Base-by-base conservation (phyloP, 169 alveolate species). In the Plasmodium falciparum region DNA sequence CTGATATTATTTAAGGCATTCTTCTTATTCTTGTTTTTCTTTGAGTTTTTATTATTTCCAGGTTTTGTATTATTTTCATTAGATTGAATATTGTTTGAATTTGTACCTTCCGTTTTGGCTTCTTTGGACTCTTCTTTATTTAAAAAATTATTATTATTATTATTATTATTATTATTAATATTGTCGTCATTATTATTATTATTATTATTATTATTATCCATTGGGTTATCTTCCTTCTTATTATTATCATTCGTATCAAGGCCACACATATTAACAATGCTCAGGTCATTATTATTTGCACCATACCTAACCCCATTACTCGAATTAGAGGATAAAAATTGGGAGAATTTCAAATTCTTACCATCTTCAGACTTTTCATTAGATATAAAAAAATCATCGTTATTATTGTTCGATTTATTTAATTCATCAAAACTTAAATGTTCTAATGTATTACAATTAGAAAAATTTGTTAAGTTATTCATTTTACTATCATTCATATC, bases 351-450 rank as follows among this genome's bases (percentile, higher is more conserved):
- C 45, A 13, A 69, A n/a, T 66, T 70, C 15, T 50, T 71, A 7
- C 9, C 39, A 17, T 26, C 70, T 47, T 78, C 80, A 59, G 20
- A 71, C 65, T 78, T 56, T 43, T 78, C 89, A 66, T 59, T 67
- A n/a, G 89, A 33, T 6, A 24, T 8, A 1, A 66, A 43, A n/a
- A 67, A 66, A 15, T 78, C 54, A 24, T 20, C 67, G 2, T n/a
- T 59, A 15, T 71, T 58, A n/a, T 56, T 56, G 20, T 54, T 54
- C 15, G 17, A 61, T 45, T 43, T 78, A 22, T 20, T 24, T 24
- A 59, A 43, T 13, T 66, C 89, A 78, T 66, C 89, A 78, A 78
- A 78, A 65, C 61, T 78, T 3, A 78, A 59, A 22, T 78, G 69
- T 2, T 78, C 89, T 15, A 66, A 78, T 13, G 89, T 78, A 1